Evolutionary conservation across 1,139 yeast genomes (phyloP), one percentile per base, ranked within the genome.

Genomic region (Hemisphaericaspora xylanilytica): DNA sequence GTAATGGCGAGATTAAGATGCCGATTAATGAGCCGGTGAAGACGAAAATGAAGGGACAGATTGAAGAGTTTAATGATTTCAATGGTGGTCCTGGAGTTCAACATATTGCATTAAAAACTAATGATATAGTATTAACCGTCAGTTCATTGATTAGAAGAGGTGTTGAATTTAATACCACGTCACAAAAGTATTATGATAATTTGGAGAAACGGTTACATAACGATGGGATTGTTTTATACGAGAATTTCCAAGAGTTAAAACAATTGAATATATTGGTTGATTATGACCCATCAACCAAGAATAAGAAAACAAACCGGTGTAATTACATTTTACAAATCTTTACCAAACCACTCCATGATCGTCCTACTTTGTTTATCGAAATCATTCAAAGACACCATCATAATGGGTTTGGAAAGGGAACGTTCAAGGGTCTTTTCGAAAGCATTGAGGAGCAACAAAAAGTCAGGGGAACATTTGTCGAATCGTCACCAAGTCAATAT

Each of bases 391-490:
- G 95, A 46, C 71, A 73, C 51, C 84, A 85, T 52, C 90, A 85
- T 56, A 74, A 81, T 45, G 96, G 96, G 1, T 87, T 87, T 62
- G 96, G 95, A 0, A 88, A 87, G 37, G 95, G 95, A 0, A 87
- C 89, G 39, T 87, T 87, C 64, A 83, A 79, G 55, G 85, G 92
- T 0, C 65, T 87, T 36, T 86, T 85, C 53, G 90, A 85, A 55
- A 78, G 86, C 4, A 80, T 87, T 43, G 96, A 85, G 56, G 65
- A 62, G 43, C 86, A 73, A 44, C 86, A 81, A 51, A 63, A 57
- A 46, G 52, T 61, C 35, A 61, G 84, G 37, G 83, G 83, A 3
- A 78, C 80, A 18, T 55, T 75, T 30, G 45, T 44, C 4, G 45
- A 46, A 31, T 32, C 35, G 2, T 35, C 30, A 15, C 34, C 38